These are phyloP conservation scores for Hyphopichia pseudoburtonii DNA, from an alignment of 1,139 yeast species.

Conservation along the genomic window DNA sequence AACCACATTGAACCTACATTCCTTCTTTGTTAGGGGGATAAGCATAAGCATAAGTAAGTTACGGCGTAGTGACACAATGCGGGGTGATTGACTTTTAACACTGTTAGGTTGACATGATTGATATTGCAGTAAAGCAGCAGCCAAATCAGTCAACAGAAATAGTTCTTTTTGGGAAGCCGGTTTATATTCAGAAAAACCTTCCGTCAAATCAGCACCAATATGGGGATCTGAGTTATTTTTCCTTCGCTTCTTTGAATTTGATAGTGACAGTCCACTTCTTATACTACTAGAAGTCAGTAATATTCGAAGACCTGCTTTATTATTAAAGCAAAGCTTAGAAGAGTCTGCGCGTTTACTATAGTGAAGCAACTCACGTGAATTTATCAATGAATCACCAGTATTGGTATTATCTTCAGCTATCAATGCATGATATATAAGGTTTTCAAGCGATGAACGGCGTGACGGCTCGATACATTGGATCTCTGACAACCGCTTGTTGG, in stretches of 20 bases:
- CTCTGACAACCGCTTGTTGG: not conserved
- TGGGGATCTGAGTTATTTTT: not conserved
- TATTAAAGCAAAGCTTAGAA: not conserved
- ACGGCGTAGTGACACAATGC: constrained; percentile 1
- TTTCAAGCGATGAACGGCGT: not conserved
- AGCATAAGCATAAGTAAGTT: constrained; percentile 1
- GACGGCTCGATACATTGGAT: not conserved
- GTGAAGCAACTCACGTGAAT: not conserved
- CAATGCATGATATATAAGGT: not conserved
- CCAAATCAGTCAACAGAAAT: constrained; percentile 1
- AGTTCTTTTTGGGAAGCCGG: not conserved
- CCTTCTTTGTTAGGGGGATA: not conserved
- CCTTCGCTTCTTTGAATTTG: not conserved
- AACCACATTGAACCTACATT: not conserved
- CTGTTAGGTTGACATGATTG: not conserved
- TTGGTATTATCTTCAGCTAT: no score
- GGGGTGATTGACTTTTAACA: not conserved
- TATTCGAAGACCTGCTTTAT: not conserved
- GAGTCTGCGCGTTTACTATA: not conserved
- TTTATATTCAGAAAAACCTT: not conserved
- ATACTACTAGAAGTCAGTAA: not conserved
- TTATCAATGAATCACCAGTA: no score
- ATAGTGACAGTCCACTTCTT: no score
- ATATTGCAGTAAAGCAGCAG: not conserved
- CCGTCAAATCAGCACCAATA: constrained; percentile 2